A percentile compares a stretch with the other conserved stretches of the same genome.
phyloP scores from a whole-genome alignment of 1,284 basidiomycete species.

The Filobasidium uniguttulatum region DNA sequence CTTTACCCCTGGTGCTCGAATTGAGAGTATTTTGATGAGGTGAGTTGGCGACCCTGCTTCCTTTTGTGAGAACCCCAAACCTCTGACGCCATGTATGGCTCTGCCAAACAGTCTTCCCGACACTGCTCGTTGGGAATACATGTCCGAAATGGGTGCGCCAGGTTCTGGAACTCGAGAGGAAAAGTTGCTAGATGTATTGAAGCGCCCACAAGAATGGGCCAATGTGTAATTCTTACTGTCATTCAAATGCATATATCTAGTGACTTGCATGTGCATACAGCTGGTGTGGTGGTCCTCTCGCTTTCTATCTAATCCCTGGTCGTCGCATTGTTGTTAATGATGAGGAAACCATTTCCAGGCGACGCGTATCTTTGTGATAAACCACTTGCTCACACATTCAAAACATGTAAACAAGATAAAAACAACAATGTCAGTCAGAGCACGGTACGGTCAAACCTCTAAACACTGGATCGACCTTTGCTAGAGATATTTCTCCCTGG shows the following conservation, averaged over 20 bases:
- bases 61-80: background rate
- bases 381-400: too few relatives aligned
- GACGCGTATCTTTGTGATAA: too few relatives aligned
- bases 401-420: too few relatives aligned
- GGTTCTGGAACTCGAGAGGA: constrained; percentile 55
- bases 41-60: constrained; percentile 14
- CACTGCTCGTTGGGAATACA: constrained; percentile 87
- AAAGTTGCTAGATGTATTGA: constrained; percentile 54
- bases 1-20: constrained; percentile 74
- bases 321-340: background rate
- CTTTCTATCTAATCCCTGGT: background rate
- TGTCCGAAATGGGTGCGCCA: constrained; percentile 58
- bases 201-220: constrained; percentile 57
- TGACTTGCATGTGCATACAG: background rate
- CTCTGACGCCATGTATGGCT: background rate
- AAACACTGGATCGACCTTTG: too few relatives aligned
- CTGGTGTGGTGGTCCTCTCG: background rate
- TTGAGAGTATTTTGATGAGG: constrained; percentile 88
- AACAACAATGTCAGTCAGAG: too few relatives aligned
- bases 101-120: constrained; percentile 51
- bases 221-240: constrained; percentile 8
- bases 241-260: too few relatives aligned
- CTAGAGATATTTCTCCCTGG: too few relatives aligned
- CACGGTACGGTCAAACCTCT: too few relatives aligned
- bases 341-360: too few relatives aligned